These are phyloP conservation scores for Russula ochroleuca DNA, from an alignment of 768 basidiomycete genomes.

Conservation along the genomic window DNA sequence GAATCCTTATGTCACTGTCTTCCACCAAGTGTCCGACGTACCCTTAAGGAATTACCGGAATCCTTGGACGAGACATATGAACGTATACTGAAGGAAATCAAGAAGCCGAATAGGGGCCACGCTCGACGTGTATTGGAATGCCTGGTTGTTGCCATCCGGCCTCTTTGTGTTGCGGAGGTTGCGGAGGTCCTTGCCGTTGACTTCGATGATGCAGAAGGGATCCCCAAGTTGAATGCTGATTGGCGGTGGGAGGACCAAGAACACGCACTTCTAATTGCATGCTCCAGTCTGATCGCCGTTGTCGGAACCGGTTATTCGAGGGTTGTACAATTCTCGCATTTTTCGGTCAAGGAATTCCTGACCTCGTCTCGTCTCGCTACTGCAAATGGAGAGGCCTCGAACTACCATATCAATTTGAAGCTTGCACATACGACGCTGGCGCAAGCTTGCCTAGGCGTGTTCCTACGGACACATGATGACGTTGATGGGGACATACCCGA, in stretches of 20 bases:
- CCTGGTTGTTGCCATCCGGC: neutral
- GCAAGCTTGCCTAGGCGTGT: neutral
- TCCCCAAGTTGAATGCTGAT: neutral
- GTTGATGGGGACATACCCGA: neutral
- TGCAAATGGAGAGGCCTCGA: too few species aligned
- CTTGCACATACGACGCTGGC: neutral
- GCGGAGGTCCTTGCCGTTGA: neutral
- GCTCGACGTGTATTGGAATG: constrained; percentile 1
- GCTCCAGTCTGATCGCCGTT: neutral
- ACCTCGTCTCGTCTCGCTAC: too few species aligned
- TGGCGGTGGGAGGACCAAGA: constrained; percentile 1
- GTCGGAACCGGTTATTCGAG: neutral
- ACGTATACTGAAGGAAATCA: neutral
- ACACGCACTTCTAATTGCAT: neutral
- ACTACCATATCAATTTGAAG: neutral
- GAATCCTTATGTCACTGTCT: neutral
- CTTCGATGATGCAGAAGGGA: neutral
- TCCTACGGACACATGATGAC: neutral
- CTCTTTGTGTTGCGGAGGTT: neutral
- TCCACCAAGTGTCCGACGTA: neutral
- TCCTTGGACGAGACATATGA: constrained; percentile 1
- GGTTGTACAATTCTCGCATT: too few species aligned
- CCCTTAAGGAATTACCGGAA: neutral
- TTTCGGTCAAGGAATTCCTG: too few species aligned
- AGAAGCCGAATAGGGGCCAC: neutral